phyloP scores from a whole-genome alignment of 2,329 filamentous ascomycete species.

The Tolypocladium capitatum region DNA sequence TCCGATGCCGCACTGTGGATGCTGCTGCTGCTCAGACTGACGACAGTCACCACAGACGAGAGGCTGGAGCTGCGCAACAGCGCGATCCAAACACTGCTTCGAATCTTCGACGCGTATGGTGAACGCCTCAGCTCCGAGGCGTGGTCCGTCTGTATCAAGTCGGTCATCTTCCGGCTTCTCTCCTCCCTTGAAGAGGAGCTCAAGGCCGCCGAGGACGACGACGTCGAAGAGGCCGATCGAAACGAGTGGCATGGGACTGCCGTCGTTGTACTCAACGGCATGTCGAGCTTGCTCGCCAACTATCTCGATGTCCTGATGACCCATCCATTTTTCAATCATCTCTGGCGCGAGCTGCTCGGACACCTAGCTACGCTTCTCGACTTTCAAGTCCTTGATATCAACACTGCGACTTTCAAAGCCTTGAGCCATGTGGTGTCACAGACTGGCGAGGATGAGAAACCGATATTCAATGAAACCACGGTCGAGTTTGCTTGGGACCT shows the following conservation, averaged over 20 bases:
- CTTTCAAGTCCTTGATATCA: conserved; percentile 54
- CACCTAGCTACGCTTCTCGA: conserved; percentile 54
- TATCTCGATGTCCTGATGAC: conserved; percentile 62
- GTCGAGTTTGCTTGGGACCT: conserved; percentile 53
- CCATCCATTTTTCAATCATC: conserved; percentile 51
- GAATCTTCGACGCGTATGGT: conserved; percentile 86
- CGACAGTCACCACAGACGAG: conserved; percentile 56
- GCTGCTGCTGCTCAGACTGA: conserved; percentile 57
- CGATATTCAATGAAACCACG: conserved; percentile 34
- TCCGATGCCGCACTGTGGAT: conserved; percentile 68
- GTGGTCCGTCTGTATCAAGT: conserved; percentile 73
- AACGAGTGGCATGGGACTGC: conserved; percentile 62
- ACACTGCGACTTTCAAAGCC: conserved; percentile 57
- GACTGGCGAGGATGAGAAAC: conserved; percentile 27
- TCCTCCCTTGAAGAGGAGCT: conserved; percentile 52
- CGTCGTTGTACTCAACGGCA: conserved; percentile 59
- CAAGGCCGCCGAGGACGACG: conserved; percentile 21
- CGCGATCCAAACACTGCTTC: conserved; percentile 78
- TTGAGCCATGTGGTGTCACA: conserved; percentile 48
- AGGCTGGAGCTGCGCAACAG: conserved; percentile 69
- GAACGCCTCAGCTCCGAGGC: conserved; percentile 63
- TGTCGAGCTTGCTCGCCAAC: conserved; percentile 59
- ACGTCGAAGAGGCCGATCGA: conserved; percentile 26
- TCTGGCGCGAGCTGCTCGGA: conserved; percentile 63
- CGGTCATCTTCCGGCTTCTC: conserved; percentile 67